Base-by-base conservation (phyloP, 345 rosid species). In the Rhodomyrtus tomentosa region DNA sequence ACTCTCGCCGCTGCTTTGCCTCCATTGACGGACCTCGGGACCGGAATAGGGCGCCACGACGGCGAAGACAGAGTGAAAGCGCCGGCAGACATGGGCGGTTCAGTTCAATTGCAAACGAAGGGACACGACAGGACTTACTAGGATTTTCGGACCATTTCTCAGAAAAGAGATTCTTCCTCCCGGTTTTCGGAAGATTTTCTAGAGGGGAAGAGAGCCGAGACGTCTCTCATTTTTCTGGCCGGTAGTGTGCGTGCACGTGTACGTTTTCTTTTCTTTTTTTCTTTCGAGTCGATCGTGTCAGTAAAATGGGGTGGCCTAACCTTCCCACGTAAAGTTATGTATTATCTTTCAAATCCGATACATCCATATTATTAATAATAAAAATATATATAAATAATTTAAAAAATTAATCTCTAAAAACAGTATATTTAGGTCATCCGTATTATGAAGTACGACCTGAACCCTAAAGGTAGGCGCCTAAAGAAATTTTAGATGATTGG, bases 1-100 rank as follows among this genome's bases (percentile, higher is more conserved):
- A 85, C 84, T 22, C 72, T 74, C 79, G 55, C 81, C 68, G 73
- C 68, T 54, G 73, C 52, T 48, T 36, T 82, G 36, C 82, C 56
- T 14, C 59, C 82, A 55, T 45, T 55, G 52, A 42, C 55, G 52
- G 84, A 45, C 74, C 87, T 45, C 48, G 82, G 45, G 9, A 12
- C 73, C 73, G 55, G 87, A 76, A 53, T 79, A 27, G 82, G 50
- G 49, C 73, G 62, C 82, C 87, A 54, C 38, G 51, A 56, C 50
- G 86, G 84, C 58, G 83, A 80, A 18, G 86, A 56, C 59, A 85
- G 55, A 2, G 84, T 32, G 45, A 85, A 14, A 81, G 85, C 79
- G 29, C 42, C 55, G 29, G 81, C 72, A 58, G 85, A 45, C 85
- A 84, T 84, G 82, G 82, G 25, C 79, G 25, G 45, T 18, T 68